Base-by-base conservation (phyloP, 257 asterid genomes). In the Eustoma russellianum region DNA sequence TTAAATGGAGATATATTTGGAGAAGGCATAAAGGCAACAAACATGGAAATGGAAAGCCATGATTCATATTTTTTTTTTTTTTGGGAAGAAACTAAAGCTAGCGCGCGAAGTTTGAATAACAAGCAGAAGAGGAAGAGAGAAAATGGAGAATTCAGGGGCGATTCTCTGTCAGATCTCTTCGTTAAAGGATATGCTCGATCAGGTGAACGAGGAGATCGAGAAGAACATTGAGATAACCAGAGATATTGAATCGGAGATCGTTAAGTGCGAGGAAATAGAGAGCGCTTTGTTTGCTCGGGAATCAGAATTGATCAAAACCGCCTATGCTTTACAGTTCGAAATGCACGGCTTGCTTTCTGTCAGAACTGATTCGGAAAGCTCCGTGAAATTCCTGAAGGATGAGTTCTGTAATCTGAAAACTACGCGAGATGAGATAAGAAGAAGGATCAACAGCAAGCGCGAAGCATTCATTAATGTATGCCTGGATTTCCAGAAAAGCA, bases 131-230 rank as follows among this genome's bases (percentile, higher is more conserved):
- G 50, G 47, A 19, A 17, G 6, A 38, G 9, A 12, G 45, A 63
- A 3, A 7, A 53, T 71, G 75, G 74, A 64, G 5, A 70, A 71
- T 56, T 71, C 81, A 9, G 69, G 75, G 15, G 65, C 69, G 18
- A 67, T 75, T 66, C 67, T 75, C 17, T 61, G 59, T 53, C 77
- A 75, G 50, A 75, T 75, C 38, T 70, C 81, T 53, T 61, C 64
- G 49, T 56, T 75, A 33, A 71, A 71, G 70, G 72, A 67, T 46
- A 75, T 75, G 81, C 77, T 75, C 33, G 81, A 75, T 64, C 72
- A 75, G 71, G 81, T 71, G 33, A 17, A 46, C 18, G 69, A 65
- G 53, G 78, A 71, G 34, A 75, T 75, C 50, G 78, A 75, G 64
- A 64, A 13, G 50, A 75, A 68, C 24, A 68, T 75, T 16, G 66